phyloP scores from a whole-genome alignment of 192 early-diverging fungal species.

The Oehlia diaphana region DNA sequence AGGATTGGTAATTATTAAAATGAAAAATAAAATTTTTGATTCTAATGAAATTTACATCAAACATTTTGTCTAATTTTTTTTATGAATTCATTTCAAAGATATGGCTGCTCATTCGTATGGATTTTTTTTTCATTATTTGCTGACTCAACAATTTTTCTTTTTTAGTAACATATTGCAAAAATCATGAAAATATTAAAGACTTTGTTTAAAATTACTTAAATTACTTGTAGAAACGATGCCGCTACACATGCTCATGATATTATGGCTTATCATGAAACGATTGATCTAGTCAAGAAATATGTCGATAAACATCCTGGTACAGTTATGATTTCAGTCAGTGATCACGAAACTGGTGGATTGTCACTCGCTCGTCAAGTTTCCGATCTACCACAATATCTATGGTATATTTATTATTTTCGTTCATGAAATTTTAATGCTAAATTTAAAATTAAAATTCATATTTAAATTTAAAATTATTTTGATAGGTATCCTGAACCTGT shows the following conservation, averaged over 20 bases:
- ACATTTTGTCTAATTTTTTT: too few species aligned
- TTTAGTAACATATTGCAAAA: not conserved
- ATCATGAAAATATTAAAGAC: too few species aligned
- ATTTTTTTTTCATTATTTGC: not conserved
- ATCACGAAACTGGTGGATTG: conserved; percentile 98
- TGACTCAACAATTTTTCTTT: too few species aligned
- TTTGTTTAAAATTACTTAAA: not conserved
- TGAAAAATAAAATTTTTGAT: too few species aligned
- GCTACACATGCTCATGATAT: conserved; percentile 92
- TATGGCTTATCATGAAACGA: conserved; percentile 80
- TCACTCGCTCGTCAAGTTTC: conserved; percentile 74
- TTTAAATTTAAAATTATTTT: not conserved
- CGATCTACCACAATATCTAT: conserved; percentile 84
- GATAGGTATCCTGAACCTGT: conserved; percentile 71
- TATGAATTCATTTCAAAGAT: too few species aligned
- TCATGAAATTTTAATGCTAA: not conserved
- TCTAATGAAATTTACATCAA: too few species aligned
- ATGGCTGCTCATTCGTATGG: conserved; percentile 69
- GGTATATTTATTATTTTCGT: conserved; percentile 33
- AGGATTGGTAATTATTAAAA: conserved; percentile 59
- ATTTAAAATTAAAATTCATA: not conserved
- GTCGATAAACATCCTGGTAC: conserved; percentile 81
- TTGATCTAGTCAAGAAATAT: conserved; percentile 72
- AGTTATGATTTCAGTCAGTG: conserved; percentile 85
- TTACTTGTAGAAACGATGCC: conserved; percentile 76